Base-by-base conservation (phyloP, 495 filamentous ascomycete species). In the Neurospora cerealis region DNA sequence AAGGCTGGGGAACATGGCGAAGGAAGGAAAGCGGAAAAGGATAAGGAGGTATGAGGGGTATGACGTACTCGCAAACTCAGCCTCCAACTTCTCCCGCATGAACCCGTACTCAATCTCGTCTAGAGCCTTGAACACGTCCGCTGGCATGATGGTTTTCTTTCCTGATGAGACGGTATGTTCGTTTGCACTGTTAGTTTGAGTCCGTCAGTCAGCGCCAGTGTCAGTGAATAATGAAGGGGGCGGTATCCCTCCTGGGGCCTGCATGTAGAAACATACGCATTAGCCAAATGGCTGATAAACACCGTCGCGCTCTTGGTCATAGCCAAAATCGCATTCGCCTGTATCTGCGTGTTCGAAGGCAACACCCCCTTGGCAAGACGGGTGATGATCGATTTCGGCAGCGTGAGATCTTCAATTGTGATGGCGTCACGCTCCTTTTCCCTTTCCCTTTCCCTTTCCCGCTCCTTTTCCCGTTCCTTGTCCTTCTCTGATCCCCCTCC, bases 281-380 rank as follows among this genome's bases (percentile, higher is more conserved):
- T 88, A 54, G 93, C 91, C 37, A 99, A 83, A 81, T 97, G 95
- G 79, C 89, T 98, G 39, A 98, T 90, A 80, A 99, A 99, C 0
- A 99, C 93, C 3, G 94, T 97, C 5, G 95, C 94, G 72, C 92
- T 92, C 85, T 98, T 98, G 75, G 92, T 92, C 80, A 99, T 89
- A 0, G 96, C 96, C 37, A 96, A 79, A 44, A 97, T 88, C 5
- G 96, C 96, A 82, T 98, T 95, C 75, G 94, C 97, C 77, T 97
- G 93, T 70, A 99, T 93, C 75, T 93, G 92, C 2, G 96, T 97
- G 79, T 98, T 97, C 7, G 95, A 89, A 0, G 96, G 96, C n/a
- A 99, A 87, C n/a, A 97, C 94, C 73, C 93, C 92, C 86, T 98
- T 98, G 3, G 95, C 96, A 7, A 99, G 89, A 32, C 96, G 90